Conservation (phyloP, 441 rosid genomes). For the Pelargonium citronellum region DNA sequence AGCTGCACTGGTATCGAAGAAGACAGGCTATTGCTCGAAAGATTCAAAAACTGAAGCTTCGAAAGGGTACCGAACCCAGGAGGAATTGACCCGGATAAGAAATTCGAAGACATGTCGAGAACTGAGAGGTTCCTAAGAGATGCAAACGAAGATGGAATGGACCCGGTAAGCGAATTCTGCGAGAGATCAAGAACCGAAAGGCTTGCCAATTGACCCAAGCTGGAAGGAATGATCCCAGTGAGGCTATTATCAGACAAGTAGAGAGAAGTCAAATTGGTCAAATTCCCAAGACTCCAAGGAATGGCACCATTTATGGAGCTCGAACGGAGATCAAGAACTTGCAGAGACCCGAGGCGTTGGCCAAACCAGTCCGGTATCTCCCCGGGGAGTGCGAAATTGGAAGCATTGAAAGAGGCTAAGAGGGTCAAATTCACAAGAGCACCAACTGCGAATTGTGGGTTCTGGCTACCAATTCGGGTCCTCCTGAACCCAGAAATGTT, state of each 20-base stretch:
- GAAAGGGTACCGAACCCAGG: constrained; percentile 44
- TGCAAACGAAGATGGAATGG: constrained; percentile 53
- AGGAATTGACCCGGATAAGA: constrained; percentile 55
- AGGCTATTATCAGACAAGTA: constrained; percentile 56
- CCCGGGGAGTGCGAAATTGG: constrained; percentile 73
- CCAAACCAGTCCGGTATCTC: constrained; percentile 81
- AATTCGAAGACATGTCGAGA: constrained; percentile 73
- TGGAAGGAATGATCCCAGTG: constrained; percentile 51
- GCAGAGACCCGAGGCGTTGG: constrained; percentile 37
- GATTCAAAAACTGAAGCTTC: constrained; percentile 53
- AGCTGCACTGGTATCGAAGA: constrained; percentile 63
- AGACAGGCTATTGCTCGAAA: constrained; percentile 61
- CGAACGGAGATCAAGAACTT: constrained; percentile 77
- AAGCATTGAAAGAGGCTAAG: constrained; percentile 67
- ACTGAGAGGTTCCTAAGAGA: constrained; percentile 42
- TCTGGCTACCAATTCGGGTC: constrained; percentile 60
- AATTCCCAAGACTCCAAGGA: constrained; percentile 60
- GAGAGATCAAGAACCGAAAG: constrained; percentile 66
- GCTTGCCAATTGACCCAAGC: constrained; percentile 50
- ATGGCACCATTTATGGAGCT: constrained; percentile 53
- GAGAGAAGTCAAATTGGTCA: constrained; percentile 38
- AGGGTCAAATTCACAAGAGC: constrained; percentile 57
- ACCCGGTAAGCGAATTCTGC: constrained; percentile 56
- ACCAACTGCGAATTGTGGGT: constrained; percentile 67
- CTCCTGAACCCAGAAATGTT: constrained; percentile 79